These are phyloP conservation scores for Saitozyma sp. DNA, from an alignment of 768 basidiomycete species.

Conservation along the genomic window DNA sequence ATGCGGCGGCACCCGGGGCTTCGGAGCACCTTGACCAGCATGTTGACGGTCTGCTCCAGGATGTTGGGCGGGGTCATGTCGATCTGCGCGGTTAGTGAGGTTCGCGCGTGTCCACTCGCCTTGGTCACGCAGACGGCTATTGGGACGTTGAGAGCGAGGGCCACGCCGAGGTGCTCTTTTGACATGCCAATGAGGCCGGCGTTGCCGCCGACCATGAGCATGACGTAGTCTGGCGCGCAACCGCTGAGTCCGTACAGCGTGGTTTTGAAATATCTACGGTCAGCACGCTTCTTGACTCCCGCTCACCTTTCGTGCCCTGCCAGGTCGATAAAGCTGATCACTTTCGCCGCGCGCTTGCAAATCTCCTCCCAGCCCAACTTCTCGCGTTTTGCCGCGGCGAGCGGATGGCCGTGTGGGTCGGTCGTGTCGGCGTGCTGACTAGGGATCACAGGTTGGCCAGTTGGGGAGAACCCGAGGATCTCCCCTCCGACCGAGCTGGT, in stretches of 20 bases:
- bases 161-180: constrained; percentile 87
- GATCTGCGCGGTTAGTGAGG: constrained; percentile 57
- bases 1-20: constrained; percentile 77
- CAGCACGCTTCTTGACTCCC: neutral
- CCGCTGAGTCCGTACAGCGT: constrained; percentile 94
- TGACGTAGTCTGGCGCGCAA: constrained; percentile 77
- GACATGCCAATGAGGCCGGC: constrained; percentile 61
- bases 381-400: constrained; percentile 60
- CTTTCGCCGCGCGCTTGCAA: constrained; percentile 80
- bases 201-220: constrained; percentile 93
- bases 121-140: constrained; percentile 89
- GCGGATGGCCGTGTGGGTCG: constrained; percentile 53
- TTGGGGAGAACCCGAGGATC: constrained; percentile 84
- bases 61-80: constrained; percentile 97
- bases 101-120: constrained; percentile 54
- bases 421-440: constrained; percentile 51
- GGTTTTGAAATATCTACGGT: constrained; percentile 59
- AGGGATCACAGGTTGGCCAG: constrained; percentile 77
- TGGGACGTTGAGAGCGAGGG: constrained; percentile 88
- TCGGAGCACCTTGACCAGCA: constrained; percentile 85
- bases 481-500: constrained; percentile 98
- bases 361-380: constrained; percentile 97
- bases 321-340: constrained; percentile 91
- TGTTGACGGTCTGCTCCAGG: constrained; percentile 84
- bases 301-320: constrained; percentile 90